Evolutionary conservation across 1,284 basidiomycete genomes (phyloP).

Genomic region (Leccinum fallax): DNA sequence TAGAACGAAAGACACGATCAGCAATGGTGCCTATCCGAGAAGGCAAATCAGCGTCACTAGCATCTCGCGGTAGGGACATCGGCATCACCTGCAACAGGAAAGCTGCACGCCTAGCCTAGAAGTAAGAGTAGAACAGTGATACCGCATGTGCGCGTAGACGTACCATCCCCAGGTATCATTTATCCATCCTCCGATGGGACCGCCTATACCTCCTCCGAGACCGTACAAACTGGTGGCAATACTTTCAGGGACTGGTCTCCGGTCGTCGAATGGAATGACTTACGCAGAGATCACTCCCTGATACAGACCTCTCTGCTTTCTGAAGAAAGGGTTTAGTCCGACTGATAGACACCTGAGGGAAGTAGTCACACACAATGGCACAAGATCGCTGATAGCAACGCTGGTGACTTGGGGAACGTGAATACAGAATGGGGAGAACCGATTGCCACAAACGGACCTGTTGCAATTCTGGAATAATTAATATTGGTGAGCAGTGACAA

Average conservation of each 20-base stretch:
- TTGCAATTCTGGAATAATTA: conserved; percentile 52
- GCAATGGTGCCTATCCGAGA: neutral
- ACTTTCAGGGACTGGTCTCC: neutral
- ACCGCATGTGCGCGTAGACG: neutral
- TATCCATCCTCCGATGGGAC: conserved; percentile 53
- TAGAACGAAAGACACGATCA: neutral
- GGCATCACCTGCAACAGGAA: neutral
- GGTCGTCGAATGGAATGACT: too few species aligned
- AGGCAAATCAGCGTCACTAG: neutral
- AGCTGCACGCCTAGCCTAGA: neutral
- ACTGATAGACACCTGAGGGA: conserved; percentile 30
- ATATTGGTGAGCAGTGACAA: neutral
- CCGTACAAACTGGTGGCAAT: conserved; percentile 56
- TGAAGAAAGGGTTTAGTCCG: conserved; percentile 31
- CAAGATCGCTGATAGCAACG: conserved; percentile 75
- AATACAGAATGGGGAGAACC: conserved; percentile 12
- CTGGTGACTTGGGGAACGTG: conserved; percentile 57
- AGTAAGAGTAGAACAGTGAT: neutral
- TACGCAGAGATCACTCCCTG: conserved; percentile 55
- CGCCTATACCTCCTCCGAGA: conserved; percentile 54
- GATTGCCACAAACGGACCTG: conserved; percentile 50
- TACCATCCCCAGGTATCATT: neutral
- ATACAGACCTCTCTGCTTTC: conserved; percentile 84
- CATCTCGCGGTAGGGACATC: neutral
- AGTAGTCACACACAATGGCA: conserved; percentile 68